These are phyloP conservation scores for Myxozyma geophila DNA, from an alignment of 805 yeast species.

Conservation along the genomic window DNA sequence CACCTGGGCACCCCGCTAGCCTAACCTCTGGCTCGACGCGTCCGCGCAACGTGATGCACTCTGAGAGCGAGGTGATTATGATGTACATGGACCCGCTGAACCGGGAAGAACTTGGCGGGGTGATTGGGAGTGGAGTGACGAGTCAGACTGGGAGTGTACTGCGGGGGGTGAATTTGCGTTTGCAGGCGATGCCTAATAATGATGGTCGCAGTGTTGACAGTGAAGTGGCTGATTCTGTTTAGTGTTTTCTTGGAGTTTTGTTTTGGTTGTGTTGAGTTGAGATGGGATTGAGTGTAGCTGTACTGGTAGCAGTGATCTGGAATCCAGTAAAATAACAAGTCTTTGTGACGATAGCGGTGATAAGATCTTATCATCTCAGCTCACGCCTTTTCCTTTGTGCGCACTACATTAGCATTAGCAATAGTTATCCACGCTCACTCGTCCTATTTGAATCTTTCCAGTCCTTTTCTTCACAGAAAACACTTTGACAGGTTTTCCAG, in stretches of 20 bases:
- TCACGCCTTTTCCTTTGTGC: too few species aligned
- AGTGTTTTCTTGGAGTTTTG: background rate
- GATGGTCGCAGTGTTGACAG: background rate
- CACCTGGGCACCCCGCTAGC: background rate
- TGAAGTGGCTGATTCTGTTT: background rate
- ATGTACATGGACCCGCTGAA: slow-evolving; percentile 16
- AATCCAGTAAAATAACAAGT: too few species aligned
- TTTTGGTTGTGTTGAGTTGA: background rate
- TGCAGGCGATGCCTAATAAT: background rate
- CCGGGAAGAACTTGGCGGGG: slow-evolving; percentile 9
- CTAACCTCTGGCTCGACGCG: background rate
- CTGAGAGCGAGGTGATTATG: slow-evolving; percentile 14
- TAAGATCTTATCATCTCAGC: too few species aligned
- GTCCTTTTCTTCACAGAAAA: too few species aligned
- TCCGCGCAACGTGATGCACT: background rate
- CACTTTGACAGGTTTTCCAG: too few species aligned
- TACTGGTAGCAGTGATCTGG: too few species aligned
- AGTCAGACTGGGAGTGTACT: background rate
- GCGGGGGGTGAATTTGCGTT: background rate
- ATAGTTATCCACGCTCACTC: too few species aligned
- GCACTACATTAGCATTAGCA: too few species aligned
- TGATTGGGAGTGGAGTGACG: background rate
- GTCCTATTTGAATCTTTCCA: too few species aligned
- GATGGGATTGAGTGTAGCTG: background rate
- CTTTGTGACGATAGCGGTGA: too few species aligned